These are phyloP conservation scores for Podaxis sp. DNA, from an alignment of 768 basidiomycete species.

Conservation along the genomic window DNA sequence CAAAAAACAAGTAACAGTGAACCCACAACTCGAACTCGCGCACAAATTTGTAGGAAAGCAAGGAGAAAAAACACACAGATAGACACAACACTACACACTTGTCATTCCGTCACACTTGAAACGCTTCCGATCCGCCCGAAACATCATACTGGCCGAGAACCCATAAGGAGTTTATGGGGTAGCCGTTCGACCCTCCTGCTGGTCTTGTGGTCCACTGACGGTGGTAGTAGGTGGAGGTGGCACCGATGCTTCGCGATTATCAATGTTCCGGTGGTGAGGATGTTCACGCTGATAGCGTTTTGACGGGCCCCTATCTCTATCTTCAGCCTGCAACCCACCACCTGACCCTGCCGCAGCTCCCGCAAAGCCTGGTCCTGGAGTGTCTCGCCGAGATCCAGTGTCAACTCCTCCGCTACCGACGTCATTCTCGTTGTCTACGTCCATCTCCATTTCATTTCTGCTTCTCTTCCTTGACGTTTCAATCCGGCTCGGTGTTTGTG, in stretches of 20 bases:
- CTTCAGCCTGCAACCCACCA: conserved; percentile 31
- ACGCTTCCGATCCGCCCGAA: background rate
- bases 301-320: conserved; percentile 24
- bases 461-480: conserved; percentile 50
- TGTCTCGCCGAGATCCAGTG: background rate
- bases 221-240: background rate
- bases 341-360: conserved; percentile 21
- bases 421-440: conserved; percentile 51
- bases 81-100: background rate
- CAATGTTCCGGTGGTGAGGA: conserved; percentile 28
- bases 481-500: conserved; percentile 26
- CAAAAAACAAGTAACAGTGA: conserved; percentile 2
- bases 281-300: conserved; percentile 58
- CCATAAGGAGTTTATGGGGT: conserved; percentile 20
- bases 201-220: background rate
- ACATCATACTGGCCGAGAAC: background rate
- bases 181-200: conserved; percentile 29
- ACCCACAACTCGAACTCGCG: background rate
- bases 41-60: background rate
- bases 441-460: conserved; percentile 50
- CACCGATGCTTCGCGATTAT: conserved; percentile 27
- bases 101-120: background rate
- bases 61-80: background rate
- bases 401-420: conserved; percentile 19
- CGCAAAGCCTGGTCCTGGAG: conserved; percentile 11